Base-by-base conservation (phyloP, 805 yeast species). In the Sugiyamaella valdiviana region DNA sequence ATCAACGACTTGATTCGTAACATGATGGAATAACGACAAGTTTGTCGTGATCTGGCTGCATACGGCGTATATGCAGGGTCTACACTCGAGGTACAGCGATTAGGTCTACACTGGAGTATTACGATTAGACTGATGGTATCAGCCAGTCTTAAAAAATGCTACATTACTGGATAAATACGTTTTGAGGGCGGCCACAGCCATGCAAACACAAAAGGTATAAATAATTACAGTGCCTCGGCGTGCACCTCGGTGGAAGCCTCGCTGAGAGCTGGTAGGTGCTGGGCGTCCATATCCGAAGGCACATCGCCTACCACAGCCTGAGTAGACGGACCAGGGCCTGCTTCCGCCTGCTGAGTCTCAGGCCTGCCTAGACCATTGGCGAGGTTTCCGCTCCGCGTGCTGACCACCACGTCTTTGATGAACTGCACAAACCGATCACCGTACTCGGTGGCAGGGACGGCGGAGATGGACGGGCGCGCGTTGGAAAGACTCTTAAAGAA, bases 371-470 rank as follows among this genome's bases (percentile, higher is more conserved):
- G n/a, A n/a, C 32, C 32, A 26, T 26, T 26, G 14, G 9, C 32
- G 32, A 26, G 32, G 32, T 16, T 23, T 6, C 21, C 16, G 29
- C 32, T 20, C 20, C 19, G 17, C n/a, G 32, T 26, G 3, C n/a
- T 26, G n/a, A 26, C 32, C 3, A 53, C 54, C 2, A 44, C 51
- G 19, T 54, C 40, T 36, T 56, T 57, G 48, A 93, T 80, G 62
- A 93, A 93, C 16, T 73, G 71, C 51, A 83, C 71, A 63, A 93
- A 90, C 58, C 99, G 74, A 49, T 83, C 83, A 6, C 96, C 97
- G 61, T 93, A 93, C 58, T 90, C 98, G 5, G 61, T 59, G 0
- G 98, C 90, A 0, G 99, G 98, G 10, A 93, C 73, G 0, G 99
- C 95, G 56, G 95, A 85, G 2, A 95, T 81, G 2, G 82, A 76